Conservation (phyloP, 306 rosid species). For the Pyrus pyrifolia region DNA sequence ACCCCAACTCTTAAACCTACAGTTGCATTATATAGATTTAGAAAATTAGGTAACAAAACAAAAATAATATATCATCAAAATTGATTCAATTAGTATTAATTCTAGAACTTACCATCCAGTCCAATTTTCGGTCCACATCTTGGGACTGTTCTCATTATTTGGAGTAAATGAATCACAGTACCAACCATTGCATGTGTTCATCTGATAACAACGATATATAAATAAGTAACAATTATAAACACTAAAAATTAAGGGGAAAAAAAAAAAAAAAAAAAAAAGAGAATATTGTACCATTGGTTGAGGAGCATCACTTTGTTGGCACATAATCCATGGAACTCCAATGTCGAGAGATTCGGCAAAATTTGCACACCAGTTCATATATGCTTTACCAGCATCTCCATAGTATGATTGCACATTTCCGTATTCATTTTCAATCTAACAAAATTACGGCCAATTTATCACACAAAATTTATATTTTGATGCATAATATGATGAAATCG, state of each 20-base stretch:
- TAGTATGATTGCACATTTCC: slow-evolving; percentile 40
- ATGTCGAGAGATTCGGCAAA: slow-evolving; percentile 38
- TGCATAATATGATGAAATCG: background rate
- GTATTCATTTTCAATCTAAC: slow-evolving; percentile 49
- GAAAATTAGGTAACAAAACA: background rate
- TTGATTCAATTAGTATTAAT: background rate
- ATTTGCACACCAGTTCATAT: slow-evolving; percentile 43
- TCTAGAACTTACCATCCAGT: slow-evolving; percentile 39
- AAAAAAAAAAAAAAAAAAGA: background rate
- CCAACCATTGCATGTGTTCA: slow-evolving; percentile 59
- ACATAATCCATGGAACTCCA: slow-evolving; percentile 69
- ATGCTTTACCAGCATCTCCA: slow-evolving; percentile 50
- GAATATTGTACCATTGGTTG: slow-evolving; percentile 29
- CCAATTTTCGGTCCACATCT: slow-evolving; percentile 68
- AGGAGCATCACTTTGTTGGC: slow-evolving; percentile 46
- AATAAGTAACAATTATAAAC: background rate
- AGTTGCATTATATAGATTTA: background rate
- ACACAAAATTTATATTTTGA: background rate
- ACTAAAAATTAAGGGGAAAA: background rate
- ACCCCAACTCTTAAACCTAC: slow-evolving; percentile 64
- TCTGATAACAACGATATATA: slow-evolving; percentile 8
- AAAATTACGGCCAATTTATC: background rate
- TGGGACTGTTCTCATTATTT: slow-evolving; percentile 42
- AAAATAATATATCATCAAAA: background rate
- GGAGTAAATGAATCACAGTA: slow-evolving; percentile 45